Percentiles rank a stretch among this genome's conserved stretches.
These are phyloP conservation scores for Tuber microsphaerosporum DNA, from an alignment of 495 filamentous ascomycete genomes.

Conservation along the genomic window DNA sequence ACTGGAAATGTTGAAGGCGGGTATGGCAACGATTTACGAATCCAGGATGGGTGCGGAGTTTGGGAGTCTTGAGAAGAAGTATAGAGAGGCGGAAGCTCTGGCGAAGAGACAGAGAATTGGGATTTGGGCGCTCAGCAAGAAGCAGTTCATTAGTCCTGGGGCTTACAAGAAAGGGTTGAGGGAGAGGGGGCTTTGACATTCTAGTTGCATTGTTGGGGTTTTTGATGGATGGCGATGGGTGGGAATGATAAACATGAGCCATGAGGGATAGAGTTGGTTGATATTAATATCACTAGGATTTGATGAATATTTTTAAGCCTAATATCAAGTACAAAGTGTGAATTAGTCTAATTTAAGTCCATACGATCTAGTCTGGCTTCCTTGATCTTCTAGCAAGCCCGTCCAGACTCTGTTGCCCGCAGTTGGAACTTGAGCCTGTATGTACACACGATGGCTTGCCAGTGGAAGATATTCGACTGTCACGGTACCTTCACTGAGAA, in stretches of 20 bases:
- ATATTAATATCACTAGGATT: not conserved
- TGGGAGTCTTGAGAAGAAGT: constrained; percentile 57
- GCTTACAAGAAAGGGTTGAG: constrained; percentile 66
- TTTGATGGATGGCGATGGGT: not conserved
- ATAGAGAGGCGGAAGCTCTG: constrained; percentile 61
- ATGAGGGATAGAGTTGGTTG: not conserved
- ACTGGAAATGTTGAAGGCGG: constrained; percentile 74
- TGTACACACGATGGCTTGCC: not conserved
- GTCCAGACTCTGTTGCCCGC: not conserved
- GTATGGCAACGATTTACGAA: constrained; percentile 74
- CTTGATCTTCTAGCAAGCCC: not conserved
- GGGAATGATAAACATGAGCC: not conserved
- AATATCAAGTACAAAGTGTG: not conserved
- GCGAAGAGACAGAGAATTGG: constrained; percentile 64
- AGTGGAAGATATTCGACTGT: not conserved
- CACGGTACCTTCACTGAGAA: not conserved
- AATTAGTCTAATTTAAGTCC: not conserved
- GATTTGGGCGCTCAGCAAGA: constrained; percentile 60
- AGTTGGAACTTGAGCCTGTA: not conserved
- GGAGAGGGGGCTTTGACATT: constrained; percentile 41
- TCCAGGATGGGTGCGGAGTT: constrained; percentile 83
- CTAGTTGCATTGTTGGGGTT: not conserved
- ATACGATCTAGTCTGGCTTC: not conserved
- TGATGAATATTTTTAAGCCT: not conserved
- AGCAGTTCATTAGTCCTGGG: constrained; percentile 68